phyloP scores from a whole-genome alignment of 768 basidiomycete species.

The Lentinula lateritia region DNA sequence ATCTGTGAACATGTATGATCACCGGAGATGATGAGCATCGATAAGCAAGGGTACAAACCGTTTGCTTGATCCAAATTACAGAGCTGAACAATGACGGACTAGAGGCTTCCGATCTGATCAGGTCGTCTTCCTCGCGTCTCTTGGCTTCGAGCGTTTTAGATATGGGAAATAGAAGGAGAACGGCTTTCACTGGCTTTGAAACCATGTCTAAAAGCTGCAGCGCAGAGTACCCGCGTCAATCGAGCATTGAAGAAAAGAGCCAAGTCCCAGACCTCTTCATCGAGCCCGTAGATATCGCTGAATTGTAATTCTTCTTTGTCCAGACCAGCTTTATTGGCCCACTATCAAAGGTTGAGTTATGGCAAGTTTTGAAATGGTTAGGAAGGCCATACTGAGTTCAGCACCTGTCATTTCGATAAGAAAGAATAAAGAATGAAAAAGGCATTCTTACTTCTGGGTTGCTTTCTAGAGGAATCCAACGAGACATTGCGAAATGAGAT shows the following conservation, averaged over 20 bases:
- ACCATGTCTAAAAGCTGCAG: constrained; percentile 65
- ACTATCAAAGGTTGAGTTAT: constrained; percentile 30
- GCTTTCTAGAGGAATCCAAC: constrained; percentile 80
- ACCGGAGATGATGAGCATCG: background rate
- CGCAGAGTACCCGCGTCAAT: background rate
- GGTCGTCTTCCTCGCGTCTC: constrained; percentile 55
- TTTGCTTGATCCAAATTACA: constrained; percentile 88
- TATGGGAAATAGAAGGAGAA: constrained; percentile 82
- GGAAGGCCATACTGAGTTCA: constrained; percentile 35
- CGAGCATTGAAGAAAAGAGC: background rate
- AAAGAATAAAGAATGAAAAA: background rate
- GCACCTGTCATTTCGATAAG: constrained; percentile 26
- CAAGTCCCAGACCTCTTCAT: constrained; percentile 47
- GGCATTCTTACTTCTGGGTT: constrained; percentile 41
- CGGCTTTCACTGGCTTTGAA: constrained; percentile 71
- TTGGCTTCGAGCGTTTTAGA: constrained; percentile 42
- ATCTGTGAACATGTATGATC: constrained; percentile 43
- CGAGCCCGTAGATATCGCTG: constrained; percentile 69
- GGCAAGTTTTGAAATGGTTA: background rate
- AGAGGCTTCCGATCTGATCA: constrained; percentile 37
- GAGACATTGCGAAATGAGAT: constrained; percentile 9
- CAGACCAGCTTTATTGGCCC: constrained; percentile 68
- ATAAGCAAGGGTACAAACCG: constrained; percentile 37
- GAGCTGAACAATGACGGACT: constrained; percentile 45
- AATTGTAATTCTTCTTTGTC: constrained; percentile 45